These are phyloP conservation scores for Mycena metata DNA, from an alignment of 768 basidiomycete species.

Conservation along the genomic window DNA sequence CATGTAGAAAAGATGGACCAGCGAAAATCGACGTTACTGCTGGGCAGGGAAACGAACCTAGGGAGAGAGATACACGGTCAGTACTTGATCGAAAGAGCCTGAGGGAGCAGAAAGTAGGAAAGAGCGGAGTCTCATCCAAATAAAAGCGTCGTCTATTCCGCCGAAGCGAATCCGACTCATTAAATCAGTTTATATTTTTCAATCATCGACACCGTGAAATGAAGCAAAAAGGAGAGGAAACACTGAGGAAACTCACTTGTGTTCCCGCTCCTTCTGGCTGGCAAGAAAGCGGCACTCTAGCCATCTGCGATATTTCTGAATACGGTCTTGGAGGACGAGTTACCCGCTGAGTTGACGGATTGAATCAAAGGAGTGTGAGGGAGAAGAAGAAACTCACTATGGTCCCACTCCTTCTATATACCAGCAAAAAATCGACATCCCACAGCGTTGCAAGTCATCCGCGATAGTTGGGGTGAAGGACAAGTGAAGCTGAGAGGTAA, in stretches of 20 bases:
- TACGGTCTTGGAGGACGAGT: no score
- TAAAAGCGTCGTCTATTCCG: constrained; percentile 52
- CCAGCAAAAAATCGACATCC: constrained; percentile 63
- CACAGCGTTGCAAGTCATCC: constrained; percentile 53
- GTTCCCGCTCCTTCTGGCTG: no score
- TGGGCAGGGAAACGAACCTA: no score
- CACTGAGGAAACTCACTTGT: no score
- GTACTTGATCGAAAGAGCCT: background rate
- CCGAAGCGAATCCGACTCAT: constrained; percentile 60
- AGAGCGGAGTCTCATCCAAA: constrained; percentile 51
- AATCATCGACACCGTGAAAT: constrained; percentile 52
- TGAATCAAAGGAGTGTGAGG: no score
- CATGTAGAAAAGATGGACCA: background rate
- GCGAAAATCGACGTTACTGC: no score
- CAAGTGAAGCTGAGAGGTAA: constrained; percentile 51
- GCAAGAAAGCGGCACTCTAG: no score
- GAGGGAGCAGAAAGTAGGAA: constrained; percentile 26
- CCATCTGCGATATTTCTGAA: no score
- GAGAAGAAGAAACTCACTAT: no score
- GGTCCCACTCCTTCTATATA: no score
- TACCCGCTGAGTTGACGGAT: no score
- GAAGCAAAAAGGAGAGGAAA: background rate
- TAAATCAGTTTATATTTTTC: constrained; percentile 63
- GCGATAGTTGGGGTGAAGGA: constrained; percentile 60
- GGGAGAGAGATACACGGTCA: no score